Conservation (phyloP, 192 early-diverging fungal species). For the Haplosporangium gracile region DNA sequence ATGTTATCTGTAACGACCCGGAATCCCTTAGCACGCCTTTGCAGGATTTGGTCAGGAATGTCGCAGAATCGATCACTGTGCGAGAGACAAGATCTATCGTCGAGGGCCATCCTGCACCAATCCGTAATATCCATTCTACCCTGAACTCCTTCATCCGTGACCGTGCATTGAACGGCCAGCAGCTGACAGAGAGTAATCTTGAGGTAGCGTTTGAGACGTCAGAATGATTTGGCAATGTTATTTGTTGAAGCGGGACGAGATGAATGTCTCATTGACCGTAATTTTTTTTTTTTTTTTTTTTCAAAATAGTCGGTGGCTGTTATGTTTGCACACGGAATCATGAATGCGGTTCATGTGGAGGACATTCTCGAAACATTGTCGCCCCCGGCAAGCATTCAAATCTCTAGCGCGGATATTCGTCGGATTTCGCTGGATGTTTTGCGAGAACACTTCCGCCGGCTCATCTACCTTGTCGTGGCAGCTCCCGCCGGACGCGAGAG, state of each 20-base stretch:
- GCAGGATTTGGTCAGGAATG: constrained; percentile 45
- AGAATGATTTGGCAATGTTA: neutral
- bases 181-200: constrained; percentile 47
- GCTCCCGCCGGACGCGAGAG: constrained; percentile 48
- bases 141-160: constrained; percentile 52
- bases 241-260: neutral
- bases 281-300: neutral
- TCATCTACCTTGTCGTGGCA: constrained; percentile 53
- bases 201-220: constrained; percentile 22
- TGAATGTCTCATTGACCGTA: neutral
- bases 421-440: constrained; percentile 49
- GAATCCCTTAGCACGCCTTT: constrained; percentile 27
- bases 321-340: constrained; percentile 51
- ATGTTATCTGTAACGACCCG: constrained; percentile 56
- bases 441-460: constrained; percentile 45
- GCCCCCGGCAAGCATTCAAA: constrained; percentile 33
- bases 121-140: constrained; percentile 51
- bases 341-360: constrained; percentile 53
- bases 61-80: constrained; percentile 49
- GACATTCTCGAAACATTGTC: constrained; percentile 38
- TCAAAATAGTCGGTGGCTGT: constrained; percentile 43
- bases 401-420: constrained; percentile 47
- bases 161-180: constrained; percentile 39
- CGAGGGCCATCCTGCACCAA: constrained; percentile 46
- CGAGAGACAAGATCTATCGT: constrained; percentile 46